phyloP scores from a whole-genome alignment of 2,329 filamentous ascomycete genomes.

The Aspergillus uvarum region DNA sequence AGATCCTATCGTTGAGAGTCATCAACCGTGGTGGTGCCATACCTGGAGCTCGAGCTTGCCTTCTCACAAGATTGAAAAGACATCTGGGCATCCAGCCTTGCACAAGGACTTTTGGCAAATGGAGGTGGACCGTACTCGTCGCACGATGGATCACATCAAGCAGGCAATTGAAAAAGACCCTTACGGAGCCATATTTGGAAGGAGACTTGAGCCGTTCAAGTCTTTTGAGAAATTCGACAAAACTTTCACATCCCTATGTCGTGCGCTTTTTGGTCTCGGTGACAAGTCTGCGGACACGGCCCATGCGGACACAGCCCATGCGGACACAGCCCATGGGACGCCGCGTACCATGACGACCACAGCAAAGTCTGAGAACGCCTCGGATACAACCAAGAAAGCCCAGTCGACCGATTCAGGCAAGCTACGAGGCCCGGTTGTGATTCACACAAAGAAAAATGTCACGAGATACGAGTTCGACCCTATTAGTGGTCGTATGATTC shows the following conservation, averaged over 20 bases:
- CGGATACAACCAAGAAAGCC: neutral
- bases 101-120: conserved; percentile 20
- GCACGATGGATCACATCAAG: conserved; percentile 39
- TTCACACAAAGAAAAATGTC: neutral
- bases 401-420: conserved; percentile 3
- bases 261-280: conserved; percentile 27
- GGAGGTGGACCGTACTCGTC: conserved; percentile 22
- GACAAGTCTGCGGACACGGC: neutral
- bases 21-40: conserved; percentile 18
- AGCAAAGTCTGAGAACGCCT: conserved; percentile 1
- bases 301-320: neutral
- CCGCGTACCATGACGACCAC: conserved; percentile 1
- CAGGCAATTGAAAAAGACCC: conserved; percentile 38
- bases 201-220: conserved; percentile 28
- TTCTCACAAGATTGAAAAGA: neutral
- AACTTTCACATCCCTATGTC: conserved; percentile 32
- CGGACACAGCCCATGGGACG: neutral
- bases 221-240: conserved; percentile 21
- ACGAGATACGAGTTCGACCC: conserved; percentile 40
- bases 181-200: conserved; percentile 43
- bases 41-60: conserved; percentile 13
- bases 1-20: conserved; percentile 4
- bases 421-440: neutral
- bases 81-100: neutral
- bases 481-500: conserved; percentile 44